Evolutionary conservation across 2,329 filamentous ascomycete species (phyloP).

Genomic region (Alternaria sp.): DNA sequence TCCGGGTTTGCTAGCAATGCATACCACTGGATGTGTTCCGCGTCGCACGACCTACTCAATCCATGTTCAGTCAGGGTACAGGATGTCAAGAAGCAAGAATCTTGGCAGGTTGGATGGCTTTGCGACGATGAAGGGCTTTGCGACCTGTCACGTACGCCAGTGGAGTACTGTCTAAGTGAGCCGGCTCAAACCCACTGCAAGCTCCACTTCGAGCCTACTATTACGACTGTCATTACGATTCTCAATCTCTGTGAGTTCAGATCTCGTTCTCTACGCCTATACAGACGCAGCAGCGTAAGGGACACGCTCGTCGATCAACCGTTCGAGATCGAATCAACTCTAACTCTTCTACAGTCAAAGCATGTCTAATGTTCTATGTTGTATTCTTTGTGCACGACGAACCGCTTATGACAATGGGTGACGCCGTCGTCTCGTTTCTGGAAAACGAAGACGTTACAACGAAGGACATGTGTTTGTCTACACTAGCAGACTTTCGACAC

Average conservation of each 20-base stretch:
- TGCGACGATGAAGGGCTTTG: background rate
- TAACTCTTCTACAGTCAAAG: constrained; percentile 20
- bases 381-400: constrained; percentile 18
- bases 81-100: background rate
- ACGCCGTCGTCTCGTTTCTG: constrained; percentile 31
- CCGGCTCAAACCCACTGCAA: constrained; percentile 19
- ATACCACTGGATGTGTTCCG: constrained; percentile 19
- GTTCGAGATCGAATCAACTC: background rate
- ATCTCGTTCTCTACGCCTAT: background rate
- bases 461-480: constrained; percentile 20
- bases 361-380: constrained; percentile 24
- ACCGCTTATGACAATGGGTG: constrained; percentile 32
- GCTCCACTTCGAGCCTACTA: constrained; percentile 20
- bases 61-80: background rate
- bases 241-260: constrained; percentile 14
- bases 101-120: background rate
- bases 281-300: background rate
- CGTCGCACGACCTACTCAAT: background rate
- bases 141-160: background rate
- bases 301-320: background rate
- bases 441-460: constrained; percentile 15
- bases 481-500: constrained; percentile 7
- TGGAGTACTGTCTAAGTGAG: constrained; percentile 31
- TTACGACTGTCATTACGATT: constrained; percentile 21
- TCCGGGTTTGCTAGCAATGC: background rate